A percentile compares a stretch with the other conserved stretches of the same genome.
Conservation (phyloP, 164 flowering plant genomes). For the Stephania cephalantha region DNA sequence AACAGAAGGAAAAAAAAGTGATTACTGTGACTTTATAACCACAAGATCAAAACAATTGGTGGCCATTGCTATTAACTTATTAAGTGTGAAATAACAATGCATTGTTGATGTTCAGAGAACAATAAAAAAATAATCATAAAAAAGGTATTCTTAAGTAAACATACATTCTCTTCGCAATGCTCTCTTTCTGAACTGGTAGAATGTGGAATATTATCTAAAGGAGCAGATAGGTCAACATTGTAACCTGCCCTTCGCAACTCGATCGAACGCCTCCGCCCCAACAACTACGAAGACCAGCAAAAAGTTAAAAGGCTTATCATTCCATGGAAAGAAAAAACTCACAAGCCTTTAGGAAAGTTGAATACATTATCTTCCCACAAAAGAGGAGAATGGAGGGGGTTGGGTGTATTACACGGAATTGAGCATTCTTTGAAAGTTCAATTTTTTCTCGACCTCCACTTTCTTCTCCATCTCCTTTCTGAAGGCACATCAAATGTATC, state of each 20-base stretch:
- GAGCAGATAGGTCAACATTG: constrained; percentile 66
- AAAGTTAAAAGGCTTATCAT: constrained; percentile 9
- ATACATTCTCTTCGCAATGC: constrained; percentile 81
- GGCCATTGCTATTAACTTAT: not conserved
- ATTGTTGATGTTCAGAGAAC: no score
- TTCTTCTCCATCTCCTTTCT: constrained; percentile 38
- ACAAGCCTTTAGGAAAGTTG: constrained; percentile 8
- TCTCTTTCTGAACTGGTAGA: constrained; percentile 74
- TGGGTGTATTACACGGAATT: constrained; percentile 90
- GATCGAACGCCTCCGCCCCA: constrained; percentile 80
- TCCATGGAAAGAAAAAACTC: not conserved
- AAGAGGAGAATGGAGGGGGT: constrained; percentile 71
- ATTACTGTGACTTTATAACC: not conserved
- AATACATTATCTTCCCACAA: constrained; percentile 91
- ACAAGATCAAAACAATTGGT: constrained; percentile 1
- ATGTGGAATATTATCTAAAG: constrained; percentile 78
- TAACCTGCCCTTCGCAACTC: constrained; percentile 83
- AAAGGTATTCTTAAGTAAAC: constrained; percentile 14
- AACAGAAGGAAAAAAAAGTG: not conserved
- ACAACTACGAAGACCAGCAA: constrained; percentile 39
- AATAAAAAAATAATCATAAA: not conserved
- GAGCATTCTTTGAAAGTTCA: constrained; percentile 77
- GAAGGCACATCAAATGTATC: constrained; percentile 12
- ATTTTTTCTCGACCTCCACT: constrained; percentile 29
- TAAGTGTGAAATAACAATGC: not conserved